Base-by-base conservation (phyloP, 768 basidiomycete species). In the Boletus speciosus region DNA sequence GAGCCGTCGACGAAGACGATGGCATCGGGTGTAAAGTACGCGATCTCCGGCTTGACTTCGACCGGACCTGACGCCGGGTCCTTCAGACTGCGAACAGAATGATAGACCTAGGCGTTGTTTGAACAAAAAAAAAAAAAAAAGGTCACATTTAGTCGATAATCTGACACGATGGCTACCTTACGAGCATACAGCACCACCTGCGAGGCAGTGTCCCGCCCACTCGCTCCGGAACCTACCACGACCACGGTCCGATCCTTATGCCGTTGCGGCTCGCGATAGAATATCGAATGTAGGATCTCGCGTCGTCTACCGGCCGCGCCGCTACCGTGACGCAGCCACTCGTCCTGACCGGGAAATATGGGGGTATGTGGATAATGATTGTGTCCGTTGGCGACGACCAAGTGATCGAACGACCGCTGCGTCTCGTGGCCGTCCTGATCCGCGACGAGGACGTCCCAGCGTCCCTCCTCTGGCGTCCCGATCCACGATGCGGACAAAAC, bases 321-420 rank as follows among this genome's bases (percentile, higher is more conserved):
- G 12, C 53, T 10, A 57, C 59, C 52, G 34, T 65, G 68, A 4
- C 62, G 68, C 10, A 81, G 61, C 83, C 84, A 84, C 6, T 68
- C 70, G 2, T 79, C 73, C 49, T 78, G 73, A 1, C 83, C 82
- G 12, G 61, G 64, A 70, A 78, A 83, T 6, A 59, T 56, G 6
- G 76, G 76, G 2, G 75, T 69, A 25, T 71, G 69, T 3, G 84
- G 82, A 52, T 77, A 70, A 56, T 81, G 81, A 52, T 82, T 78
- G 54, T 80, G 79, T 5, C 83, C 83, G n/a, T 69, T 76, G 23
- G 80, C 81, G 34, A 81, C 75, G 29, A 84, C 69, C 25, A 85
- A 69, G 61, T 84, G 83, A 56, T 84, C 77, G 60, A 79, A 80
- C 3, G 50, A 53, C n/a, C 59, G 63, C 5, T 62, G 60, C 9